Conservation (phyloP, 2,329 filamentous ascomycete species). For the Allantophomopsis lycopodina region DNA sequence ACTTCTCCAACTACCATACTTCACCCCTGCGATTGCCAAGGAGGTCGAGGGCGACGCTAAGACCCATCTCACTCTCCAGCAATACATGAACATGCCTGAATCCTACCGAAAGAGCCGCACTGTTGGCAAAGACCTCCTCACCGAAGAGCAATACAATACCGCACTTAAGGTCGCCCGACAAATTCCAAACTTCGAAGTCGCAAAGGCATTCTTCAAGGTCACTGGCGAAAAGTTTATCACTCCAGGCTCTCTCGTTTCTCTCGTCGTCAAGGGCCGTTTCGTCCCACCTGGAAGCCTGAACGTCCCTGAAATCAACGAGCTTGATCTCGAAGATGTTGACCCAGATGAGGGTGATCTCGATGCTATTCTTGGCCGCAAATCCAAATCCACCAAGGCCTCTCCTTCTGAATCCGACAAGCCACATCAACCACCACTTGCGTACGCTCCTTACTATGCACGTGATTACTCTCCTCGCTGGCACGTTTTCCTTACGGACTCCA, state of each 20-base stretch:
- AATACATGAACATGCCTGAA: constrained; percentile 78
- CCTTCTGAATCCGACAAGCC: constrained; percentile 44
- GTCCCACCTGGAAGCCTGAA: constrained; percentile 72
- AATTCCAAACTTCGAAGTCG: constrained; percentile 70
- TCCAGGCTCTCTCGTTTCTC: constrained; percentile 79
- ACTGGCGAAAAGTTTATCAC: constrained; percentile 88
- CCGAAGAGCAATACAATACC: constrained; percentile 61
- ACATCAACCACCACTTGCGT: constrained; percentile 70
- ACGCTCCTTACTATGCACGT: constrained; percentile 80
- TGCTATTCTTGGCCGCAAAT: constrained; percentile 60
- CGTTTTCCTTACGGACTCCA: constrained; percentile 85
- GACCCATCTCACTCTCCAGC: constrained; percentile 64
- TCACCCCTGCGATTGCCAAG: constrained; percentile 53
- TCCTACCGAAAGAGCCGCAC: constrained; percentile 57
- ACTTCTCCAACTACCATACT: constrained; percentile 80
- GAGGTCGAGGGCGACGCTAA: constrained; percentile 65
- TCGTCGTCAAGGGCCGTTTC: constrained; percentile 90
- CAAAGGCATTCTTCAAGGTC: constrained; percentile 97
- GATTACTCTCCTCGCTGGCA: constrained; percentile 89
- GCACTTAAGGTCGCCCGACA: constrained; percentile 69
- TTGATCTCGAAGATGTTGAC: constrained; percentile 82
- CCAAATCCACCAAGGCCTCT: constrained; percentile 42
- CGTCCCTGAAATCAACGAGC: constrained; percentile 60
- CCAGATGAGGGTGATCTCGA: constrained; percentile 87
- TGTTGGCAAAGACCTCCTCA: constrained; percentile 57